A percentile compares a stretch with the other conserved stretches of the same genome.
Evolutionary conservation across 352 stramenopile species (phyloP).

Genomic region (Saprolegnia diclina): DNA sequence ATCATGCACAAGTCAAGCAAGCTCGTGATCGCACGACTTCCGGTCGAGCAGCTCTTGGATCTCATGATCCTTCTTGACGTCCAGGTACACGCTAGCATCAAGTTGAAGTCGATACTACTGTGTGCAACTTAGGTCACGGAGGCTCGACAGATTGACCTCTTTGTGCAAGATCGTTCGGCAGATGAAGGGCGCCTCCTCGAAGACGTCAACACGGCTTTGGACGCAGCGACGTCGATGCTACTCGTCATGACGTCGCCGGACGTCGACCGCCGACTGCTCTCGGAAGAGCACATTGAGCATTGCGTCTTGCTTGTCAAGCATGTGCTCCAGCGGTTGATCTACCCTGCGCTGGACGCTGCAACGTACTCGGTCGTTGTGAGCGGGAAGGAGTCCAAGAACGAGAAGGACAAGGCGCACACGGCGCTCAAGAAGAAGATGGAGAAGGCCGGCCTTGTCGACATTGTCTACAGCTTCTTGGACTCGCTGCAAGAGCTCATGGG

Average conservation of each 20-base stretch:
- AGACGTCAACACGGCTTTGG: constrained; percentile 41
- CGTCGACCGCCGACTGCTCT: constrained; percentile 65
- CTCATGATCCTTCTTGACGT: constrained; percentile 52
- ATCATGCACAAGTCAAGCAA: constrained; percentile 50
- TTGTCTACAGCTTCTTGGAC: constrained; percentile 71
- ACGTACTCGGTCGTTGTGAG: constrained; percentile 21
- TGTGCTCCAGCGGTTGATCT: constrained; percentile 45
- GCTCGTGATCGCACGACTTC: constrained; percentile 47
- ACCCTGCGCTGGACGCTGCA: constrained; percentile 63
- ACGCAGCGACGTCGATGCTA: constrained; percentile 66
- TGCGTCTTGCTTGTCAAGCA: constrained; percentile 65
- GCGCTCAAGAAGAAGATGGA: constrained; percentile 32
- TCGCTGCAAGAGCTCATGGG: constrained; percentile 50
- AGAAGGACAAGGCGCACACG: constrained; percentile 18
- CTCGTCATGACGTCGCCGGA: constrained; percentile 60
- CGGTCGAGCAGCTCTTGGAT: constrained; percentile 47
- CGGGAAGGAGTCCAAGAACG: constrained; percentile 26
- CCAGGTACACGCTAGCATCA: constrained; percentile 38
- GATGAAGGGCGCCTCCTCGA: constrained; percentile 32
- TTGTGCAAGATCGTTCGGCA: neutral
- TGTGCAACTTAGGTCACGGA: constrained; percentile 12
- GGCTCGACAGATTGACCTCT: constrained; percentile 29
- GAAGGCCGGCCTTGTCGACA: constrained; percentile 53
- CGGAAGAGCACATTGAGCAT: constrained; percentile 78
- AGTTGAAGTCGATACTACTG: neutral